These are phyloP conservation scores for Cardamine occulta DNA, from an alignment of 345 rosid genomes.

Conservation along the genomic window DNA sequence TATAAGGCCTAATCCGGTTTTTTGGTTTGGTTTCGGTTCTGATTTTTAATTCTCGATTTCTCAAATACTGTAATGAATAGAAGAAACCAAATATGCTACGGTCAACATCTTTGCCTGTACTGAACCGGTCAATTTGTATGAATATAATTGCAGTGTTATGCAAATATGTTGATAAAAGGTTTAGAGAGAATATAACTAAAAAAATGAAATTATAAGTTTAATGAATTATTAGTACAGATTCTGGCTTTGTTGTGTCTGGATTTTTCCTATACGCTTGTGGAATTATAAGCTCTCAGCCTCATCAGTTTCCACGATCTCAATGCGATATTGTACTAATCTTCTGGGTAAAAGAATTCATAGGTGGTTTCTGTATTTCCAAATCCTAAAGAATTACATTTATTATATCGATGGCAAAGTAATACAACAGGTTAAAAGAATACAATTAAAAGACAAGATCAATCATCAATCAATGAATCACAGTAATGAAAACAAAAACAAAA, in stretches of 20 bases:
- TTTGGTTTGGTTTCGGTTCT: neutral
- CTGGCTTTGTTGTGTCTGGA: neutral
- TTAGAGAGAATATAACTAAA: neutral
- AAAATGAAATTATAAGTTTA: neutral
- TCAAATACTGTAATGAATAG: neutral
- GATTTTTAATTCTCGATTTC: neutral
- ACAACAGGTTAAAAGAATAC: constrained; percentile 21
- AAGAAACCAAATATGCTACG: neutral
- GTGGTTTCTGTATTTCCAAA: neutral
- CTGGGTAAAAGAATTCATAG: too few species aligned
- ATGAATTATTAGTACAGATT: neutral
- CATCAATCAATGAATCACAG: constrained; percentile 17
- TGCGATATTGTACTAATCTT: neutral
- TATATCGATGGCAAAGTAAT: neutral
- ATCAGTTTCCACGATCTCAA: neutral
- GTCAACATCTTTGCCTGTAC: too few species aligned
- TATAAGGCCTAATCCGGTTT: neutral
- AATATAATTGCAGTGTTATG: neutral
- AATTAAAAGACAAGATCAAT: constrained; percentile 11
- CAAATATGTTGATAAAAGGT: neutral
- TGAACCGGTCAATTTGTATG: neutral
- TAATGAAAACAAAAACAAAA: neutral
- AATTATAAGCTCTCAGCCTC: neutral
- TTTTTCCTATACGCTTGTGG: neutral
- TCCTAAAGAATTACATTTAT: neutral